A percentile compares a stretch with the other conserved stretches of the same genome.
Conservation (phyloP, 371 early-diverging fungal genomes). For the Mortierella sp. region DNA sequence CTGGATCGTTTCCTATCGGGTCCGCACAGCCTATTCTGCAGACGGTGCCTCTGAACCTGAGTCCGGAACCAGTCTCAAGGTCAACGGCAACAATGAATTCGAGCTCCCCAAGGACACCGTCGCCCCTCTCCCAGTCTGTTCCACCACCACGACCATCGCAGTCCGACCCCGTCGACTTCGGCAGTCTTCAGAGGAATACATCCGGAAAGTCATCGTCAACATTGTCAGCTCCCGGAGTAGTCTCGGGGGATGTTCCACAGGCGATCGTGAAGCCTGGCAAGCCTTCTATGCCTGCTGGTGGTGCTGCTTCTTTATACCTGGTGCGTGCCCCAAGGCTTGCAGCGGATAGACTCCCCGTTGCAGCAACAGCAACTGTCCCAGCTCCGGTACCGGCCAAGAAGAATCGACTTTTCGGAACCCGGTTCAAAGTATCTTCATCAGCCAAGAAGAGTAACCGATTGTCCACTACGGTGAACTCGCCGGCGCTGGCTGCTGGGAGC, state of each 20-base stretch:
- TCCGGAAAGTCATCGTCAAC: constrained; percentile 42
- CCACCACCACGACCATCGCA: constrained; percentile 7
- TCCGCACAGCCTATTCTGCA: constrained; percentile 55
- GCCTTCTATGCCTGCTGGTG: constrained; percentile 47
- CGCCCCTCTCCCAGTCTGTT: background rate
- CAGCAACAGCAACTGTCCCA: constrained; percentile 7
- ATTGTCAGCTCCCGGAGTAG: constrained; percentile 38
- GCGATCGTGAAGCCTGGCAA: constrained; percentile 49
- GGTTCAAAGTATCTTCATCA: constrained; percentile 16
- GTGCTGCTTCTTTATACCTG: constrained; percentile 50
- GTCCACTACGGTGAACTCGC: constrained; percentile 15
- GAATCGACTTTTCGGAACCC: constrained; percentile 35
- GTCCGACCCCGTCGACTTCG: constrained; percentile 26
- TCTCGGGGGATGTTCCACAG: constrained; percentile 30
- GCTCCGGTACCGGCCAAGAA: constrained; percentile 25
- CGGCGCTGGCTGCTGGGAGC: background rate
- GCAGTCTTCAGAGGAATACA: constrained; percentile 44
- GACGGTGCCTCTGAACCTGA: constrained; percentile 32
- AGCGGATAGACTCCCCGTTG: constrained; percentile 2
- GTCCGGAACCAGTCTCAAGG: constrained; percentile 16
- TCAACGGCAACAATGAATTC: background rate
- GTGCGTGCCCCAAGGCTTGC: constrained; percentile 27
- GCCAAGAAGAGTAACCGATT: constrained; percentile 43
- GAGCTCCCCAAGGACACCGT: constrained; percentile 3
- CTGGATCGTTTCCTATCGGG: constrained; percentile 59